Base-by-base conservation (phyloP, 1,139 yeast species). In the Saccharomyces uvarum region DNA sequence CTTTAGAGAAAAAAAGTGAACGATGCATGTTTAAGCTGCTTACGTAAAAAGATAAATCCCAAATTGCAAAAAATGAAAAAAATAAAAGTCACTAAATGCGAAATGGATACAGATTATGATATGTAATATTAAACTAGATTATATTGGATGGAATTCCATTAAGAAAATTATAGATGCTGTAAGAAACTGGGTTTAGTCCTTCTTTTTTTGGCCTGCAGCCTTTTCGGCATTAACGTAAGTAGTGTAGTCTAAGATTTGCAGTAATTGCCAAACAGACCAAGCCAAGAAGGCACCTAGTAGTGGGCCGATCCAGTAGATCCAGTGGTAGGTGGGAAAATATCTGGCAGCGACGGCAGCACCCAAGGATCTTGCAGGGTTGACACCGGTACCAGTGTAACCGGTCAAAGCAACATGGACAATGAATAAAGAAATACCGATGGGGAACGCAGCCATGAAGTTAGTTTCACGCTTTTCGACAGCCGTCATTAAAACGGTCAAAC, bases 221-320 rank as follows among this genome's bases (percentile, higher is more conserved):
- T 51, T 51, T 32, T 51, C 53, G 21, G 47, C 47, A 24, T 47
- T 44, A 3, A 50, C 52, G 44, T 50, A 50, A 11, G 32, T 44
- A 19, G 48, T 16, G 73, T 85, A 86, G 67, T 84, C 76, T 68
- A 87, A 76, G 63, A 79, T 62, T 72, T 82, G 84, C 74, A 88
- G 75, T 54, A 81, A 60, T 69, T 83, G 77, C 83, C 86, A 86
- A 63, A 86, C 75, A 58, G 77, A 81, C 59, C 77, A 81, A 27
- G 95, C 84, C 63, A 87, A 70, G 52, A 77, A 59, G 5, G 91
- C 73, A 60, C 95, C 96, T 57, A 86, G 66, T 54, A 83, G 63
- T 59, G 95, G 95, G 56, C 95, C 95, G 56, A 88, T 80, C 95
- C 95, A 88, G 77, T 88, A 88, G 61, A 88, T 86, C 95, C 95